A percentile compares a stretch with the other conserved stretches of the same genome.
Evolutionary conservation across 768 basidiomycete genomes (phyloP).

Genomic region (Candolleomyces aberdarensis): DNA sequence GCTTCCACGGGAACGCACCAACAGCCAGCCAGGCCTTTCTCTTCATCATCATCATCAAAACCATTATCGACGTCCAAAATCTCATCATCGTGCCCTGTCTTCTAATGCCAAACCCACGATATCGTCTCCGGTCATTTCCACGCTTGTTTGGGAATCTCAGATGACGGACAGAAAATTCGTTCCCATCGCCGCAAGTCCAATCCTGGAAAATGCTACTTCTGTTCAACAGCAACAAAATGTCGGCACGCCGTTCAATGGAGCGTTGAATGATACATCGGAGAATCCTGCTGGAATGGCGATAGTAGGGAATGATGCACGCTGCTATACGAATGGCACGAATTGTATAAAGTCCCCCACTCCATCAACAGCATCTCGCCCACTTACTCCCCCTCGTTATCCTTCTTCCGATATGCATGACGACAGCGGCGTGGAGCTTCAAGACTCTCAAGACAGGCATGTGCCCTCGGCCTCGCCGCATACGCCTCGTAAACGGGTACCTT

Average conservation of each 20-base stretch:
- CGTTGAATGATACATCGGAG: conserved; percentile 1
- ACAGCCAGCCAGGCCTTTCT: neutral
- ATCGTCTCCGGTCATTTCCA: conserved; percentile 20
- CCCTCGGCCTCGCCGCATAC: neutral
- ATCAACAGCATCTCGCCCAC: neutral
- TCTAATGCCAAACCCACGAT: conserved; percentile 17
- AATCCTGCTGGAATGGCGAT: neutral
- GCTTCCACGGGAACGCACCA: neutral
- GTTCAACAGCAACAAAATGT: neutral
- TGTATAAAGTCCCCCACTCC: neutral
- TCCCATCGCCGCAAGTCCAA: conserved; percentile 11
- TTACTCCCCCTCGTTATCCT: neutral
- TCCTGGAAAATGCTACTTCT: conserved; percentile 10
- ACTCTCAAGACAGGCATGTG: neutral
- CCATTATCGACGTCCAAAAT: neutral
- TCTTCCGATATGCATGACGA: neutral
- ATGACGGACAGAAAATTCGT: conserved; percentile 8
- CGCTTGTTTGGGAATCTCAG: conserved; percentile 13
- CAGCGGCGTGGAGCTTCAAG: neutral
- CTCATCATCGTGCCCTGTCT: neutral
- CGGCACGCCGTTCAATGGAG: neutral
- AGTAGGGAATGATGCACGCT: neutral
- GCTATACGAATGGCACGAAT: neutral
- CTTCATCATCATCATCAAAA: neutral
- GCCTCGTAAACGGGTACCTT: neutral